Evolutionary conservation across 345 rosid genomes (phyloP).

Genomic region (Heritiera fomes): DNA sequence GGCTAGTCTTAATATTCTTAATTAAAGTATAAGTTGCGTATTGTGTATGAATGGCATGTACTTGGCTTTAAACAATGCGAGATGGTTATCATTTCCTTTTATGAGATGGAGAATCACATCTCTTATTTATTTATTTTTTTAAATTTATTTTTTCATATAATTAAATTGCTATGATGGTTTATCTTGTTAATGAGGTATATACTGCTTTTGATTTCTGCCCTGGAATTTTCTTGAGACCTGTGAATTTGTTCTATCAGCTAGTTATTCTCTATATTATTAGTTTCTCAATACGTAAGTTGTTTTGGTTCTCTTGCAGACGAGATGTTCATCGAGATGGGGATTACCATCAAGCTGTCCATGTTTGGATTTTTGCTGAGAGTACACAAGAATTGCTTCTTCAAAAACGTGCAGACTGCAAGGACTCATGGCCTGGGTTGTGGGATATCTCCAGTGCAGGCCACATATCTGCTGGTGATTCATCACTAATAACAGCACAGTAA

Average conservation of each 20-base stretch:
- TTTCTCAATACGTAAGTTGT: neutral
- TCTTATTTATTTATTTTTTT: neutral
- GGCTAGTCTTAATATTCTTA: neutral
- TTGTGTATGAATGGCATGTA: neutral
- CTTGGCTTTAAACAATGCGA: neutral
- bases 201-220: neutral
- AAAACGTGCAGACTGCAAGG: constrained; percentile 75
- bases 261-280: neutral
- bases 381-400: constrained; percentile 81
- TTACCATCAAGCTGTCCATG: constrained; percentile 87
- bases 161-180: neutral
- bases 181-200: constrained; percentile 3
- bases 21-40: neutral
- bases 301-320: constrained; percentile 40
- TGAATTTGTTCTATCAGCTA: neutral
- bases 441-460: constrained; percentile 98
- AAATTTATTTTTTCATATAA: neutral
- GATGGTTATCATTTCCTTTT: neutral
- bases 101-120: neutral
- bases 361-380: constrained; percentile 81
- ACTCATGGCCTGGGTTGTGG: constrained; percentile 88
- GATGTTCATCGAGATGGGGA: constrained; percentile 87
- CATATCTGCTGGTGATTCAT: constrained; percentile 82
- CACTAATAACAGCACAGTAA: constrained; percentile 75
- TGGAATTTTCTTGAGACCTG: neutral